Base-by-base conservation (phyloP, 2,329 filamentous ascomycete genomes). In the Colletotrichum euphorbiae region DNA sequence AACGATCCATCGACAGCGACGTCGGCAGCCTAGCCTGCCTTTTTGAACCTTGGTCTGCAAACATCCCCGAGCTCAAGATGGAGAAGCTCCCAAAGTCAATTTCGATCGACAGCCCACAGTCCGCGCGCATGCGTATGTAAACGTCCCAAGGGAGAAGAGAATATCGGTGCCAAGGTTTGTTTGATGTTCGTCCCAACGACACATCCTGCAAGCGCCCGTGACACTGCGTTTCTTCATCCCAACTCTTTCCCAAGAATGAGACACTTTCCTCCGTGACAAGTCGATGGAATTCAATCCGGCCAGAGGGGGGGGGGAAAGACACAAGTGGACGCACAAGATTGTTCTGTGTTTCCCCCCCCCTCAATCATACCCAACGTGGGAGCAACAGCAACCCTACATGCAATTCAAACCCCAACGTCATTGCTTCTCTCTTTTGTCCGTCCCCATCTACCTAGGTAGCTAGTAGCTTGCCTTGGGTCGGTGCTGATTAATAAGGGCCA, bases 131-230 rank as follows among this genome's bases (percentile, higher is more conserved):
- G 3, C 31, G n/a, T 19, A 6, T n/a, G 31, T 28, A 36, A 51
- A 11, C 28, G 19, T 19, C 11, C 36, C 36, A 13, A 13, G 36
- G 36, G 36, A 8, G 8, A 19, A 15, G 13, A 12, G 17, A 19
- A 13, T 15, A 62, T 36, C 17, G 7, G 42, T 45, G 36, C 48
- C 54, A 42, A 46, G 36, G 61, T 65, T 48, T 54, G 54, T 48
- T 68, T 68, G 61, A 68, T 68, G 61, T 68, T 65, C 61, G 42
- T 68, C 65, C 61, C 61, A 55, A 65, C 11, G 31, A 28, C 12
- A 40, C 9, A 11, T 50, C 24, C 33, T 28, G 43, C 31, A 40
- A 3, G 42, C 19, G 42, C 33, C 33, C 12, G 19, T 60, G 38
- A 19, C 40, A 28, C 45, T 19, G n/a, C 36, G n/a, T 28, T 13